A percentile compares a stretch with the other conserved stretches of the same genome.
Conservation (phyloP, 441 rosid genomes). For the Eugenia klotzschiana region DNA sequence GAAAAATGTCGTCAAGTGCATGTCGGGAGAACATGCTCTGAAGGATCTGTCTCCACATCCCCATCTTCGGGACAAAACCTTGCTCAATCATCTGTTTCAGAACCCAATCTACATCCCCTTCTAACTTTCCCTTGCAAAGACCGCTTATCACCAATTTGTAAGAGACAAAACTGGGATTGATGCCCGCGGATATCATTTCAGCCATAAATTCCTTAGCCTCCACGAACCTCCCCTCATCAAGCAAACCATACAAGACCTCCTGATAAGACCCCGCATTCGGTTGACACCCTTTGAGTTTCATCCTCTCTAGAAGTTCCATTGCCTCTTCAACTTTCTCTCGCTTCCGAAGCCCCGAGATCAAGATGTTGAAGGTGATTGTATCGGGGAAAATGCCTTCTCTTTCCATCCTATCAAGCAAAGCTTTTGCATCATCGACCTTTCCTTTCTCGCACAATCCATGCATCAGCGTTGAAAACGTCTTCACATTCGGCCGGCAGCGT, state of each 20-base stretch:
- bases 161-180: constrained; percentile 50
- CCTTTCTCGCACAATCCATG: constrained; percentile 53
- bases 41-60: constrained; percentile 49
- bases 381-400: constrained; percentile 50
- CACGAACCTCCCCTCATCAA: constrained; percentile 34
- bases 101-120: constrained; percentile 47
- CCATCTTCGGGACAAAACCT: constrained; percentile 62
- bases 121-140: constrained; percentile 27
- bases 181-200: constrained; percentile 35
- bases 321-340: constrained; percentile 58
- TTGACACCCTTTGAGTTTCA: constrained; percentile 51
- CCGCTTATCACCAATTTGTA: constrained; percentile 52
- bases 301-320: constrained; percentile 36
- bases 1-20: background rate
- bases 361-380: constrained; percentile 48
- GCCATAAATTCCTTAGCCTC: constrained; percentile 45
- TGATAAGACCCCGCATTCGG: constrained; percentile 63
- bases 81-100: constrained; percentile 60
- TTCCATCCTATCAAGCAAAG: constrained; percentile 56
- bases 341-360: constrained; percentile 76
- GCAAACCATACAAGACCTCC: constrained; percentile 62
- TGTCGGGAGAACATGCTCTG: constrained; percentile 10
- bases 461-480: constrained; percentile 59
- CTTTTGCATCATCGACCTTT: constrained; percentile 40
- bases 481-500: constrained; percentile 48